phyloP scores from a whole-genome alignment of 169 alveolate genomes.

The Miamiensis avidus region DNA sequence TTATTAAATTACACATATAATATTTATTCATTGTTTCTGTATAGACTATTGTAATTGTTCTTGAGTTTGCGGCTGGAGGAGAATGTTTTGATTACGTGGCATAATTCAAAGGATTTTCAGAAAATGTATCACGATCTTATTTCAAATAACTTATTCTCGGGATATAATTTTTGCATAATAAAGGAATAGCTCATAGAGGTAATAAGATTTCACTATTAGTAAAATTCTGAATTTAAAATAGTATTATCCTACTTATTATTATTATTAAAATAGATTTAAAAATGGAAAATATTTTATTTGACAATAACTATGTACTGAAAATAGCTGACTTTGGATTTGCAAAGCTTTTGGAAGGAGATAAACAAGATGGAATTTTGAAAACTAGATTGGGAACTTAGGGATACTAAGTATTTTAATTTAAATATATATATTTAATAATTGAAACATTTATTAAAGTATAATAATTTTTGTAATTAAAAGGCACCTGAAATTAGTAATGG shows the following conservation, averaged over 20 bases:
- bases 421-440: too few species aligned
- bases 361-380: constrained; percentile 39
- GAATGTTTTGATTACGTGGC: constrained; percentile 60
- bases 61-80: constrained; percentile 71
- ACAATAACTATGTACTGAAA: constrained; percentile 47
- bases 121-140: constrained; percentile 48
- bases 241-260: too few species aligned
- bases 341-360: constrained; percentile 35
- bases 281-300: constrained; percentile 68
- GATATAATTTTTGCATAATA: constrained; percentile 44
- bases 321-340: constrained; percentile 76
- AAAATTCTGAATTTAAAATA: too few species aligned
- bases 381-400: constrained; percentile 54
- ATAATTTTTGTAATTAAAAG: too few species aligned
- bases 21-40: not conserved
- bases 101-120: constrained; percentile 51
- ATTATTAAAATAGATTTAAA: constrained; percentile 57
- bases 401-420: too few species aligned
- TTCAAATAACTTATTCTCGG: constrained; percentile 54
- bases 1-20: too few species aligned
- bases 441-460: too few species aligned
- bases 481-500: not conserved
- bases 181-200: constrained; percentile 57
- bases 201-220: too few species aligned
- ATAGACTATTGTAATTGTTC: constrained; percentile 30